Evolutionary conservation across 306 rosid genomes (phyloP).

Genomic region (Fragaria nilgerrensis): DNA sequence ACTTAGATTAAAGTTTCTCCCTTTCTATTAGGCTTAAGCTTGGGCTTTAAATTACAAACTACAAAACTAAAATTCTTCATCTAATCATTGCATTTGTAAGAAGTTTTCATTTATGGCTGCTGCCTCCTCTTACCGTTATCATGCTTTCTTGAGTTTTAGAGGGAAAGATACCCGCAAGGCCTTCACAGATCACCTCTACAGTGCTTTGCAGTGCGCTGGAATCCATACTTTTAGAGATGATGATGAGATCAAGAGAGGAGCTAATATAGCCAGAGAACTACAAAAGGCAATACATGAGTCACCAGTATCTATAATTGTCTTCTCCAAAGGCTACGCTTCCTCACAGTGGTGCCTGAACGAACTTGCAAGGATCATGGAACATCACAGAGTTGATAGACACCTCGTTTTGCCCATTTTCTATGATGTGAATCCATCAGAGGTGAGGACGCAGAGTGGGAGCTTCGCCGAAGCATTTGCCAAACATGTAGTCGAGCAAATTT

Average conservation of each 20-base stretch:
- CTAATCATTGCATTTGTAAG: too few species aligned
- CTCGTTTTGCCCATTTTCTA: not conserved
- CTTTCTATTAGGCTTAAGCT: too few species aligned
- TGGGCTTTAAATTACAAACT: too few species aligned
- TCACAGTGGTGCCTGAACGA: too few species aligned
- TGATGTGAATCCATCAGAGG: not conserved
- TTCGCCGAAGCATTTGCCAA: not conserved
- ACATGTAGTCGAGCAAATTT: not conserved
- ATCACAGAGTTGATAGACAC: not conserved
- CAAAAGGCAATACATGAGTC: slow-evolving; percentile 4
- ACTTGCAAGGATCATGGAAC: slow-evolving; percentile 3
- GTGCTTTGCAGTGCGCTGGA: too few species aligned
- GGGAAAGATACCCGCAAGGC: not conserved
- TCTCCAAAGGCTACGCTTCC: too few species aligned
- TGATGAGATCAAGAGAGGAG: not conserved
- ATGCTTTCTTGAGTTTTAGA: slow-evolving; percentile 10
- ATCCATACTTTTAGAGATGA: too few species aligned
- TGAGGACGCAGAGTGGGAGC: not conserved
- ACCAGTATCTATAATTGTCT: not conserved
- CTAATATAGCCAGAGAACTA: not conserved
- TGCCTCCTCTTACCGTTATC: not conserved
- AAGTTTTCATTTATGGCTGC: too few species aligned
- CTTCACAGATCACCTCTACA: not conserved
- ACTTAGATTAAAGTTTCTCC: too few species aligned
- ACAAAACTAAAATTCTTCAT: too few species aligned